Evolutionary conservation across 1,139 yeast genomes (phyloP).

Genomic region (Diutina sp.): DNA sequence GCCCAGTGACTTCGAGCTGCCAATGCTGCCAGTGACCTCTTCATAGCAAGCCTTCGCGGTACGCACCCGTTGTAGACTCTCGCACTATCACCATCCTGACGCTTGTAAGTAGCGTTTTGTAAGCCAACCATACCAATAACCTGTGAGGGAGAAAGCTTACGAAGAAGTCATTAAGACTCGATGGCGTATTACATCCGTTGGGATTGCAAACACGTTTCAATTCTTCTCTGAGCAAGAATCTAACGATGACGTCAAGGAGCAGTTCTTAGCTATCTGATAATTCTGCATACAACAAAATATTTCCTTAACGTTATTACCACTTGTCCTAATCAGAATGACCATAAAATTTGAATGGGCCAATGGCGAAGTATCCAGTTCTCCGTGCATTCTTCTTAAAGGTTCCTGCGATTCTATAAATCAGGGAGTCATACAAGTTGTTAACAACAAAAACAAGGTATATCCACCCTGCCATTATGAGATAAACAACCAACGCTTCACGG

Average conservation of each 20-base stretch:
- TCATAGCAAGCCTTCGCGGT: conserved; percentile 3
- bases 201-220: no score
- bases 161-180: no score
- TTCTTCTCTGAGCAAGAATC: no score
- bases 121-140: no score
- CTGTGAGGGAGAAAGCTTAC: no score
- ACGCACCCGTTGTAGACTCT: not conserved
- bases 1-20: conserved; percentile 19
- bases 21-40: conserved; percentile 13
- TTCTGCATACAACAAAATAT: not conserved
- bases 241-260: not conserved
- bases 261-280: not conserved
- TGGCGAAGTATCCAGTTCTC: conserved; percentile 29
- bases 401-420: conserved; percentile 9
- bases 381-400: conserved; percentile 27
- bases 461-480: conserved; percentile 69
- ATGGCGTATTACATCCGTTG: no score
- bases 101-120: no score
- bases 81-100: no score
- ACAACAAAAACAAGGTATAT: conserved; percentile 34
- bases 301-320: not conserved
- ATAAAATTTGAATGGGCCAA: conserved; percentile 21
- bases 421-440: conserved; percentile 21
- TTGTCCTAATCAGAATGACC: not conserved
- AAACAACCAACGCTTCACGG: conserved; percentile 60